phyloP scores from a whole-genome alignment of 306 rosid genomes.

The Datisca glomerata region DNA sequence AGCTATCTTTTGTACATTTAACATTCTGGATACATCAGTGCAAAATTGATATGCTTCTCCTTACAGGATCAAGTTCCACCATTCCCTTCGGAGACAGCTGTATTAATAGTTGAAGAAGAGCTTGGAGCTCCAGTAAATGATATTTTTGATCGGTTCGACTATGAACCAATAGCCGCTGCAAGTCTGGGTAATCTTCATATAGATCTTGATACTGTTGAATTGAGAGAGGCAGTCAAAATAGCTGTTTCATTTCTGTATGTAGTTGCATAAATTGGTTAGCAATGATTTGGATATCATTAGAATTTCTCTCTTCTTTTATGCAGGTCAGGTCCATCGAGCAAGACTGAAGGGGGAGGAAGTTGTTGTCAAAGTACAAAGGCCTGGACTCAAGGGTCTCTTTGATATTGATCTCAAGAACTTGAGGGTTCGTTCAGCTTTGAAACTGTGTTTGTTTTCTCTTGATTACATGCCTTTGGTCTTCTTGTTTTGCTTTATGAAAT shows the following conservation, averaged over 20 bases:
- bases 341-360: conserved; percentile 70
- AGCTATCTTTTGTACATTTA: neutral
- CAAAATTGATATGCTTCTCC: conserved; percentile 15
- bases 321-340: conserved; percentile 99
- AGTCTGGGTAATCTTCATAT: conserved; percentile 75
- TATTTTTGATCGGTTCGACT: conserved; percentile 75
- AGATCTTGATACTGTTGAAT: too few species aligned
- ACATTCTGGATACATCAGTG: conserved; percentile 9
- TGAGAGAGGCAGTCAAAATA: too few species aligned
- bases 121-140: conserved; percentile 61
- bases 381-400: conserved; percentile 94
- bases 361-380: conserved; percentile 96
- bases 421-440: conserved; percentile 60
- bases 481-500: conserved; percentile 1
- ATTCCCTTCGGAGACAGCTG: conserved; percentile 84
- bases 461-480: conserved; percentile 3
- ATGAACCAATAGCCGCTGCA: conserved; percentile 98
- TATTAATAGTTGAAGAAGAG: conserved; percentile 79
- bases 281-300: neutral
- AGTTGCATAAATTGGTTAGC: conserved; percentile 1
- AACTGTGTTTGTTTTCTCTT: neutral
- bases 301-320: conserved; percentile 14
- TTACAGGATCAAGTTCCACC: conserved; percentile 99
- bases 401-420: conserved; percentile 92
- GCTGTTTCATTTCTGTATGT: conserved; percentile 2